Percentiles rank a stretch among this genome's conserved stretches.
Conservation (phyloP, 352 stramenopile species). For the Pilasporangium apinafurcum region DNA sequence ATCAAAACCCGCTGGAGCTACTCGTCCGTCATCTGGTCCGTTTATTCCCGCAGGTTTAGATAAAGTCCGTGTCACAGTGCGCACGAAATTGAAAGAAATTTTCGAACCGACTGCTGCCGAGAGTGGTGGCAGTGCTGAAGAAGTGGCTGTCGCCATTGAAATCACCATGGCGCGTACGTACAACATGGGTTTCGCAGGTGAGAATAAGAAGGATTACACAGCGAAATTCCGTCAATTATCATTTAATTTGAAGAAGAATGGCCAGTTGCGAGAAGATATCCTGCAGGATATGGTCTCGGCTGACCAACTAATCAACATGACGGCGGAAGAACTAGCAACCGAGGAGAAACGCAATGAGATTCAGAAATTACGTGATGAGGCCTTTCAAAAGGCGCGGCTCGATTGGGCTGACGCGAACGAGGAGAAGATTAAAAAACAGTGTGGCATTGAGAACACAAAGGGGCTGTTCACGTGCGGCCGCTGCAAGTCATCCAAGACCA, state of each 20-base stretch:
- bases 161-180: conserved; percentile 70
- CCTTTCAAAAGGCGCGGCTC: conserved; percentile 77
- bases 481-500: conserved; percentile 95
- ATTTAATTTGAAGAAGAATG: conserved; percentile 92
- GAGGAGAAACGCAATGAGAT: conserved; percentile 84
- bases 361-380: conserved; percentile 74
- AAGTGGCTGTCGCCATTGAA: conserved; percentile 64
- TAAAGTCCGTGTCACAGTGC: conserved; percentile 70
- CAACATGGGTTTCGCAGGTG: conserved; percentile 52
- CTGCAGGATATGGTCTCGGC: conserved; percentile 59
- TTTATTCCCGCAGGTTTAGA: conserved; percentile 70
- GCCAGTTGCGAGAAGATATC: conserved; percentile 65
- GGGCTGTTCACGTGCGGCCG: conserved; percentile 88
- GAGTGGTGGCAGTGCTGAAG: conserved; percentile 30
- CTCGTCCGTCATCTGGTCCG: too few relatives aligned
- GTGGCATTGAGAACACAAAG: conserved; percentile 70
- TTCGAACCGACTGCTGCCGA: conserved; percentile 47
- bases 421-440: conserved; percentile 90
- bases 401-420: conserved; percentile 90
- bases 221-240: conserved; percentile 84
- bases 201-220: conserved; percentile 88
- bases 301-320: conserved; percentile 80
- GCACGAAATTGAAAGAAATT: conserved; percentile 77
- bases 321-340: conserved; percentile 78
- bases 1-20: too few relatives aligned